Evolutionary conservation across 352 stramenopile species (phyloP).

Genomic region (Peronospora destructor): DNA sequence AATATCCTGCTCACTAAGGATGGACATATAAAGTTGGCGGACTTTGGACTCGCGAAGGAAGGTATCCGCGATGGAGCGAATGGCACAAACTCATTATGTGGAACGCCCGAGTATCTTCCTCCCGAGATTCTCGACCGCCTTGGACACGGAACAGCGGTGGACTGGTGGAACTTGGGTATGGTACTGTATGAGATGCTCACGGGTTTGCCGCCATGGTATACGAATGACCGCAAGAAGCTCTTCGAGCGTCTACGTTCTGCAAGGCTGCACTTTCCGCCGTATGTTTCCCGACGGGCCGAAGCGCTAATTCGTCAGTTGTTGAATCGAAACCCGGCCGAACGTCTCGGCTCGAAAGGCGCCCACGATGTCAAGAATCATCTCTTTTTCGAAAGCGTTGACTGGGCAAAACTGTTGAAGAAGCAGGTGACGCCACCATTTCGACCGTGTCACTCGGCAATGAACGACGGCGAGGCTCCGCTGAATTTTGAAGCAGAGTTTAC

Average conservation of each 20-base stretch:
- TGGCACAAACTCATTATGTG: constrained; percentile 76
- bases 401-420: constrained; percentile 49
- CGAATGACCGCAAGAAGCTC: constrained; percentile 84
- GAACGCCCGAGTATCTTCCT: constrained; percentile 84
- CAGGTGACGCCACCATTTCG: constrained; percentile 64
- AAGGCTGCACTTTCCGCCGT: constrained; percentile 77
- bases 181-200: constrained; percentile 81
- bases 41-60: constrained; percentile 82
- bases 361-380: constrained; percentile 63
- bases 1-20: constrained; percentile 75
- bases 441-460: constrained; percentile 66
- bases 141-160: constrained; percentile 86
- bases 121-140: constrained; percentile 77
- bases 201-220: constrained; percentile 83
- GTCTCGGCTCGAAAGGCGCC: constrained; percentile 60
- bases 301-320: constrained; percentile 74
- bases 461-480: constrained; percentile 59
- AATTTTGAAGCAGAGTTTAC: constrained; percentile 87
- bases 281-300: constrained; percentile 69
- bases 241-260: constrained; percentile 78
- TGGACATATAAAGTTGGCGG: constrained; percentile 85
- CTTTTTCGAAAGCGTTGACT: constrained; percentile 79
- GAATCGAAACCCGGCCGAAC: constrained; percentile 66
- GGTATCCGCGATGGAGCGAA: constrained; percentile 58
- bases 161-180: constrained; percentile 90